Conservation (phyloP, 768 basidiomycete species). For the Asterophora lycoperdoides region DNA sequence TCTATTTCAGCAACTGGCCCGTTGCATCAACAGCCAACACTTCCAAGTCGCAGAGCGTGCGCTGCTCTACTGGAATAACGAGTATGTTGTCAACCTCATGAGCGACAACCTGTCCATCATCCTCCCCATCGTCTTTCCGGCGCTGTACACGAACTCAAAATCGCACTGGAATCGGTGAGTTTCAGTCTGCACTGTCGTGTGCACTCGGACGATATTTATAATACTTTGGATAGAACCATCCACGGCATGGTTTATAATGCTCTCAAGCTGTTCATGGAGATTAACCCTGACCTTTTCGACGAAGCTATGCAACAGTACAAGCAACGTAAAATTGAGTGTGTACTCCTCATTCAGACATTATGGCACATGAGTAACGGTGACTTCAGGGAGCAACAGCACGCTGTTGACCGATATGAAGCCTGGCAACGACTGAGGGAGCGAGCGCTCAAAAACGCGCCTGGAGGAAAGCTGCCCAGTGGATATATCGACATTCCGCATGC, state of each 20-base stretch:
- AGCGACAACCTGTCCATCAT: conserved; percentile 88
- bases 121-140: conserved; percentile 95
- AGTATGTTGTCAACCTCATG: conserved; percentile 99
- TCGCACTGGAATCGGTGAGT: conserved; percentile 97
- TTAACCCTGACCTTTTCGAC: conserved; percentile 95
- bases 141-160: conserved; percentile 92
- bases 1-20: conserved; percentile 89
- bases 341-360: conserved; percentile 15
- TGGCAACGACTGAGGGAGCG: conserved; percentile 84
- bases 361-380: neutral
- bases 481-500: conserved; percentile 64
- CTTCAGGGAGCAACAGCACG: conserved; percentile 80
- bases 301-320: conserved; percentile 92
- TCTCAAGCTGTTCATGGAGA: conserved; percentile 97
- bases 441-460: conserved; percentile 66
- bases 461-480: conserved; percentile 66
- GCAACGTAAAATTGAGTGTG: conserved; percentile 80
- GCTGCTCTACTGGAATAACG: conserved; percentile 98
- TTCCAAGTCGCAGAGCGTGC: conserved; percentile 99
- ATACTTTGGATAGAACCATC: conserved; percentile 65
- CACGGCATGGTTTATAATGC: conserved; percentile 99
- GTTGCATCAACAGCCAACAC: conserved; percentile 98
- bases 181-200: conserved; percentile 3
- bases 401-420: conserved; percentile 78
- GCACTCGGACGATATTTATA: conserved; percentile 3